These are phyloP conservation scores for Tetrapisispora phaffii DNA, from an alignment of 805 yeast species.

Conservation along the genomic window DNA sequence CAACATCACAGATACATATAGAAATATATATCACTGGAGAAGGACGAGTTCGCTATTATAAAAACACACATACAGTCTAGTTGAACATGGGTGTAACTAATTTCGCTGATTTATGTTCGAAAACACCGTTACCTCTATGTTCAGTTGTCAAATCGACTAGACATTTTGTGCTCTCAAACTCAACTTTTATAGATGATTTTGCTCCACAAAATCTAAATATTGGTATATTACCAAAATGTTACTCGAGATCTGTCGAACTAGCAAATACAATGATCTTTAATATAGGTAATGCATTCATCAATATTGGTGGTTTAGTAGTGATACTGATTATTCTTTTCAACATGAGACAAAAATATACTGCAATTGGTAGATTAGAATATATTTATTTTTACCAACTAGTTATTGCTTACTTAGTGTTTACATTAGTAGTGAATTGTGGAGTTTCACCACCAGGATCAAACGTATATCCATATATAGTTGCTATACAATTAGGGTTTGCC, in stretches of 20 bases:
- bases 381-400: conserved; percentile 56
- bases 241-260: conserved; percentile 73
- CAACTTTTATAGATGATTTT: conserved; percentile 14
- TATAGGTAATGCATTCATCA: conserved; percentile 77
- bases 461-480: conserved; percentile 73
- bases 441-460: conserved; percentile 78
- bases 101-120: conserved; percentile 42
- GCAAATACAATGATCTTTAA: conserved; percentile 90
- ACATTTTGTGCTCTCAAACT: conserved; percentile 20
- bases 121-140: conserved; percentile 71
- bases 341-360: conserved; percentile 79
- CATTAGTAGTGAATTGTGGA: conserved; percentile 82
- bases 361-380: conserved; percentile 88
- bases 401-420: conserved; percentile 47
- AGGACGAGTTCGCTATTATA: not conserved
- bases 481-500: conserved; percentile 66
- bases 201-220: conserved; percentile 29
- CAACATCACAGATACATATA: too few species aligned
- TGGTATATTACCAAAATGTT: conserved; percentile 72
- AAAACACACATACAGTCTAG: too few species aligned
- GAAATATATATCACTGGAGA: not conserved
- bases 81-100: conserved; percentile 22
- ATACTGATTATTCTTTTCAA: conserved; percentile 63
- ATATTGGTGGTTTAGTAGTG: conserved; percentile 61
- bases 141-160: conserved; percentile 53